Evolutionary conservation across 805 yeast genomes (phyloP).

Genomic region (Barnettozyma pratensis): DNA sequence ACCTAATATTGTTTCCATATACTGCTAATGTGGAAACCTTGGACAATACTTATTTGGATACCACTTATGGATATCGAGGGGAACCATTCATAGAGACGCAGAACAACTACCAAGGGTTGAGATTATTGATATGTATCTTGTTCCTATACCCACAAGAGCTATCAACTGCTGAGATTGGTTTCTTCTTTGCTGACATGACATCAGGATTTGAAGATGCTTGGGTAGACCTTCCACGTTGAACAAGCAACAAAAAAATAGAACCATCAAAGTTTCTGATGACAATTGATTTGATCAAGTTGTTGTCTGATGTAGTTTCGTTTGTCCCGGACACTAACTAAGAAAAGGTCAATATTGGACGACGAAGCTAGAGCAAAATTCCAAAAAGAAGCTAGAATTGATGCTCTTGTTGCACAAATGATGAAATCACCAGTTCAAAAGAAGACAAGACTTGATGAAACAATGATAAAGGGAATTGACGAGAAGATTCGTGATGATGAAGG

Average conservation of each 20-base stretch:
- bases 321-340: too few species aligned
- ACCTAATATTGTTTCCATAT: conserved; percentile 40
- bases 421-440: not conserved
- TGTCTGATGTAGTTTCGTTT: too few species aligned
- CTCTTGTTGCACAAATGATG: not conserved
- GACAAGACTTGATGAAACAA: not conserved
- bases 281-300: not conserved
- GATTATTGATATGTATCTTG: conserved; percentile 29
- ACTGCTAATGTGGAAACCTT: conserved; percentile 27
- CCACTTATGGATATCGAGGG: conserved; percentile 45
- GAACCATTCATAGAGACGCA: conserved; percentile 44
- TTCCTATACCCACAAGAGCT: conserved; percentile 33
- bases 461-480: not conserved
- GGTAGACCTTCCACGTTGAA: conserved; percentile 31
- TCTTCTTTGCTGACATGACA: conserved; percentile 35
- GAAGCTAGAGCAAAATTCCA: too few species aligned
- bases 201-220: conserved; percentile 54
- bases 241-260: conserved; percentile 20
- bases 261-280: not conserved
- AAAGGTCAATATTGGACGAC: too few species aligned
- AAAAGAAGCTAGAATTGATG: too few species aligned
- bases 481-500: not conserved
- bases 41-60: conserved; percentile 48
- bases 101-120: conserved; percentile 38
- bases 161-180: conserved; percentile 30